These are phyloP conservation scores for Solanum gracilifrons DNA, from an alignment of 257 asterid genomes.

Conservation along the genomic window DNA sequence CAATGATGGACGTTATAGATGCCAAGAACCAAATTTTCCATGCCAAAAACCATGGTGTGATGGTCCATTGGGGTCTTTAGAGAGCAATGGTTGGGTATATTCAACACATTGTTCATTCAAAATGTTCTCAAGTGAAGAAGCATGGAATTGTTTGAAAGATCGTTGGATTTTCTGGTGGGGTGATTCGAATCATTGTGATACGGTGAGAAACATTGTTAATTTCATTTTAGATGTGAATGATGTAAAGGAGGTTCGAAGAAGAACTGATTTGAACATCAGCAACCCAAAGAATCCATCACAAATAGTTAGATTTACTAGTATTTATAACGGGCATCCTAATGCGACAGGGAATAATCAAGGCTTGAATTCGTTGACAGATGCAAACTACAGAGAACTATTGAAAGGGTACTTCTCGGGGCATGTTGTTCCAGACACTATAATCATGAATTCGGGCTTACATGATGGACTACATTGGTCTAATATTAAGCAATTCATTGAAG, in stretches of 20 bases:
- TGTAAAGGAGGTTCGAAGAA: conserved; percentile 40
- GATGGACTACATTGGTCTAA: conserved; percentile 69
- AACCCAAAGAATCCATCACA: conserved; percentile 65
- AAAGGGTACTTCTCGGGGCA: conserved; percentile 37
- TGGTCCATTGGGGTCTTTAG: conserved; percentile 59
- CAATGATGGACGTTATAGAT: conserved; percentile 63
- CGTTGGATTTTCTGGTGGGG: conserved; percentile 99
- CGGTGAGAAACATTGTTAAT: conserved; percentile 58
- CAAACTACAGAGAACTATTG: conserved; percentile 34
- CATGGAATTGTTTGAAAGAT: conserved; percentile 53
- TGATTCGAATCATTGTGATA: conserved; percentile 89
- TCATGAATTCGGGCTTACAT: conserved; percentile 88
- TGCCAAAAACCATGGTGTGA: conserved; percentile 76
- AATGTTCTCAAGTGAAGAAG: conserved; percentile 31
- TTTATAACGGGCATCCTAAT: conserved; percentile 77
- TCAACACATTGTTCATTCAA: conserved; percentile 88
- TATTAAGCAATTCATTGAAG: conserved; percentile 36
- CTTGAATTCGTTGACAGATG: conserved; percentile 40
- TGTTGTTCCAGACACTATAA: conserved; percentile 60
- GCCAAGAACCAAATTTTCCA: conserved; percentile 49
- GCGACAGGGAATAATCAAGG: conserved; percentile 57
- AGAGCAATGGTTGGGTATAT: conserved; percentile 92
- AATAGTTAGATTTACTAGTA: conserved; percentile 57
- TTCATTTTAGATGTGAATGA: conserved; percentile 48
- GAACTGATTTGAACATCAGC: conserved; percentile 58